These are phyloP conservation scores for Xylaria sp. DNA, from an alignment of 2,329 filamentous ascomycete genomes.

Conservation along the genomic window DNA sequence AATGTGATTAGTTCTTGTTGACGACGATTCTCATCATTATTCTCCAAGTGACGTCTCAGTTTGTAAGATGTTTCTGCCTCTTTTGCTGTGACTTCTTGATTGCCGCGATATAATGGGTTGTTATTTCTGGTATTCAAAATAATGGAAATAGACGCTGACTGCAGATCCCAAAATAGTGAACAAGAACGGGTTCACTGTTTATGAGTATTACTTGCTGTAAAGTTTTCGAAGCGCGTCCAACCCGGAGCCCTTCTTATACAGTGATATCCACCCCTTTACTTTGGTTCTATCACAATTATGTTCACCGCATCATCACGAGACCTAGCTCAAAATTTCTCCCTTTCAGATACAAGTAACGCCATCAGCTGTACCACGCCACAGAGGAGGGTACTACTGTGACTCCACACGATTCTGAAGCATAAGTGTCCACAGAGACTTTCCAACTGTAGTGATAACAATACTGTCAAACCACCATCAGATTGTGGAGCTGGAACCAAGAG, in stretches of 20 bases:
- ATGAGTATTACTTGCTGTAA: background rate
- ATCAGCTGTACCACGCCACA: no score
- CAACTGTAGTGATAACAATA: background rate
- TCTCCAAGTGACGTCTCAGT: background rate
- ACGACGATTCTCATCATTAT: background rate
- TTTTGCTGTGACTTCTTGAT: background rate
- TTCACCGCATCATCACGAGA: no score
- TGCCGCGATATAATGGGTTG: background rate
- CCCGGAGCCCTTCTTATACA: no score
- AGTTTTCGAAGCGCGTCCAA: no score
- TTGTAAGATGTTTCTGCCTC: background rate
- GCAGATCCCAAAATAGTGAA: conserved; percentile 3
- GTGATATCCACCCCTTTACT: no score
- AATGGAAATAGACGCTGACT: background rate
- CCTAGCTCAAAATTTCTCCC: no score
- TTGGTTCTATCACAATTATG: no score
- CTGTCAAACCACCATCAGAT: background rate
- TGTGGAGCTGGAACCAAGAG: no score
- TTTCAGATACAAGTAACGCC: no score
- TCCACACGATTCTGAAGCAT: no score
- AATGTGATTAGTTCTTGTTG: background rate
- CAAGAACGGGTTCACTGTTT: background rate
- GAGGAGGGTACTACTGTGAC: no score
- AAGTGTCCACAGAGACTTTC: background rate
- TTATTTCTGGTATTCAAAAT: background rate